Evolutionary conservation across 257 asterid genomes (phyloP), one percentile per base, ranked within the genome.

Genomic region (Fraxinus pennsylvanica): DNA sequence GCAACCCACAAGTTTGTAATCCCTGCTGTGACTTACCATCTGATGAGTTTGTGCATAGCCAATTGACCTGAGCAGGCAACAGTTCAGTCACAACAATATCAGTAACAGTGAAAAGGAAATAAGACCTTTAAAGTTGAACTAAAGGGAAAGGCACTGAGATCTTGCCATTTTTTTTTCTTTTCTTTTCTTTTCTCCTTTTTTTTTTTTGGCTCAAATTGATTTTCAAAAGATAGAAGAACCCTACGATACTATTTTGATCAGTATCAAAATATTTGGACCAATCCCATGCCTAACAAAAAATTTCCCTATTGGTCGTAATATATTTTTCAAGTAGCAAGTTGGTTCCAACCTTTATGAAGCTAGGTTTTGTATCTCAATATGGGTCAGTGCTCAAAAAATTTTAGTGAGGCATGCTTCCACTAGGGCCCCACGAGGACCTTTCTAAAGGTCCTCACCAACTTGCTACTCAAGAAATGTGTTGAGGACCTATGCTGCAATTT

Each of bases 31-130:
- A 39, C 47, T 86, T 79, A 90, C 27, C 89, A 79, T 87, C 97
- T 43, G 88, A 80, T 17, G 98, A 93, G 68, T 93, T 86, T 14
- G 97, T 91, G 84, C 98, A 93, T 21, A 95, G 92, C 94, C 93
- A 93, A 79, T 95, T 93, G 76, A 95, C 97, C 99, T 93, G 86
- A 72, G 80, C 78, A 78, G 22, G 65, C 19, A 52, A 27, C 25
- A 66, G 72, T 69, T 22, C 74, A 54, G 76, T 71, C 75, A 80
- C 30, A 67, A 80, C 69, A 81, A 63, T 70, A 38, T 4, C 2
- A 68, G 10, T 39, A 39, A 6, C 72, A 65, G 25, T 8, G 71
- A 33, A 12, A n/a, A 72, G 12, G 43, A n/a, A 35, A 13, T 13
- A 6, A 68, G 82, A 68, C 38, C 1, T 5, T 35, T 35, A 6